Evolutionary conservation across 2,329 filamentous ascomycete species (phyloP).

Genomic region (Volutella citrinella): DNA sequence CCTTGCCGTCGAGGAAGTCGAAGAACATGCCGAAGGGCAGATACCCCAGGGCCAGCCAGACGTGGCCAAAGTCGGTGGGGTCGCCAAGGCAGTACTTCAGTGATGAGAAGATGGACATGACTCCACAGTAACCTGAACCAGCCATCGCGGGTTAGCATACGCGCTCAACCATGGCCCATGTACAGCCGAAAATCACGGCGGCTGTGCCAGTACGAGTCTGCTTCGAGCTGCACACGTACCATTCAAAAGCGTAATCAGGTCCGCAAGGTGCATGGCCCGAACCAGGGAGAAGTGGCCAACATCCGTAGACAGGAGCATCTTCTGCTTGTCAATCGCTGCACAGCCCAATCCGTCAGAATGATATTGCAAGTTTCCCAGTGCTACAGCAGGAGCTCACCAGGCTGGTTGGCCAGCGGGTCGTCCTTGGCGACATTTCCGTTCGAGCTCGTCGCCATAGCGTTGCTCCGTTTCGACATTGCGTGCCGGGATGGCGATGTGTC

Average conservation of each 20-base stretch:
- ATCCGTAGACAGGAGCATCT: slow-evolving; percentile 65
- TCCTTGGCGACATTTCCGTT: slow-evolving; percentile 30
- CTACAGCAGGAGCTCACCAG: too few species aligned
- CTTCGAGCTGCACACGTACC: too few species aligned
- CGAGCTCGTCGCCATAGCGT: slow-evolving; percentile 30
- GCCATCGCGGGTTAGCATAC: slow-evolving; percentile 3
- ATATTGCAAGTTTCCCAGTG: too few species aligned
- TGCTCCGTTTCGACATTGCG: slow-evolving; percentile 63
- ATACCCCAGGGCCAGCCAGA: slow-evolving; percentile 81
- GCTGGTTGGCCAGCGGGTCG: slow-evolving; percentile 19
- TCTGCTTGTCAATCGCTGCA: slow-evolving; percentile 71
- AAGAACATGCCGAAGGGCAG: slow-evolving; percentile 95
- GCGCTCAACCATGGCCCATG: neutral
- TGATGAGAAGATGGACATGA: slow-evolving; percentile 95
- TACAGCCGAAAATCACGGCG: too few species aligned
- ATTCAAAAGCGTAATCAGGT: slow-evolving; percentile 82
- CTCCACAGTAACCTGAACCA: slow-evolving; percentile 68
- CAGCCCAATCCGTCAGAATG: too few species aligned
- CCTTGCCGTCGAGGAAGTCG: slow-evolving; percentile 96
- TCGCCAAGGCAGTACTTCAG: slow-evolving; percentile 86
- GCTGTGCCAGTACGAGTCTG: too few species aligned
- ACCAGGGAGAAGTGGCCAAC: slow-evolving; percentile 71
- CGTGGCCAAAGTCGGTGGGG: slow-evolving; percentile 59
- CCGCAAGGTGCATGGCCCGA: slow-evolving; percentile 71
- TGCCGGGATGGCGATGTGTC: slow-evolving; percentile 2